Conservation (phyloP, 2,329 filamentous ascomycete species). For the Colletotrichum sp. region DNA sequence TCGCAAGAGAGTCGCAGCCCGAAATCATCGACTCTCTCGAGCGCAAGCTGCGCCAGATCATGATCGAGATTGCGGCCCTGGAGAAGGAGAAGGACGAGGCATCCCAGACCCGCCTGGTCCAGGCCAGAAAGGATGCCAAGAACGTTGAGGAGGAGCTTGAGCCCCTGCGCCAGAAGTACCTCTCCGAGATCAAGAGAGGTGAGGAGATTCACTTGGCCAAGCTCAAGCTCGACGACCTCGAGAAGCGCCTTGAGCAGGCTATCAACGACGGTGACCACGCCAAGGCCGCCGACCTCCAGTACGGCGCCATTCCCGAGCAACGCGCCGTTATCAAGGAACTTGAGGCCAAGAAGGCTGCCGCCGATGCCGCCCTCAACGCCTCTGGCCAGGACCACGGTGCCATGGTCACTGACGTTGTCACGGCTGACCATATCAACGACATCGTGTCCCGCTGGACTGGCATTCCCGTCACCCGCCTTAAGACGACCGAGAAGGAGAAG, state of each 20-base stretch:
- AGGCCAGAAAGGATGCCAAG: constrained; percentile 87
- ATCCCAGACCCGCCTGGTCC: constrained; percentile 80
- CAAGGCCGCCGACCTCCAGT: constrained; percentile 91
- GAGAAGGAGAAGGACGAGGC: constrained; percentile 94
- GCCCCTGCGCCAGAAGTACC: constrained; percentile 93
- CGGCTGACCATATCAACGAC: constrained; percentile 98
- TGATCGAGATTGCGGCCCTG: constrained; percentile 96
- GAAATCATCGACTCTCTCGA: constrained; percentile 96
- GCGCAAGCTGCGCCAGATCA: constrained; percentile 84
- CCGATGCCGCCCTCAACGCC: constrained; percentile 73
- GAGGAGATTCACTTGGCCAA: constrained; percentile 94
- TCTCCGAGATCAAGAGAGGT: constrained; percentile 88
- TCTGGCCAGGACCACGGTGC: constrained; percentile 64
- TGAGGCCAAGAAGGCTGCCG: constrained; percentile 79
- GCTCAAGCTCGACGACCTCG: constrained; percentile 89
- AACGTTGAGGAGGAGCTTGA: constrained; percentile 94
- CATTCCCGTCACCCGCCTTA: constrained; percentile 92
- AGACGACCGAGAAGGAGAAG: constrained; percentile 97
- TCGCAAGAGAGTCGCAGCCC: constrained; percentile 94
- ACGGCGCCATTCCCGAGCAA: constrained; percentile 96
- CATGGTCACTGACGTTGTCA: constrained; percentile 91
- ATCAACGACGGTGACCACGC: constrained; percentile 83
- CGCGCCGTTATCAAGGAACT: constrained; percentile 79
- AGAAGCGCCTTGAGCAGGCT: constrained; percentile 93
- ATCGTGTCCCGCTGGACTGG: constrained; percentile 98